Base-by-base conservation (phyloP, 1,284 basidiomycete genomes). In the Cryptococcus sp. region DNA sequence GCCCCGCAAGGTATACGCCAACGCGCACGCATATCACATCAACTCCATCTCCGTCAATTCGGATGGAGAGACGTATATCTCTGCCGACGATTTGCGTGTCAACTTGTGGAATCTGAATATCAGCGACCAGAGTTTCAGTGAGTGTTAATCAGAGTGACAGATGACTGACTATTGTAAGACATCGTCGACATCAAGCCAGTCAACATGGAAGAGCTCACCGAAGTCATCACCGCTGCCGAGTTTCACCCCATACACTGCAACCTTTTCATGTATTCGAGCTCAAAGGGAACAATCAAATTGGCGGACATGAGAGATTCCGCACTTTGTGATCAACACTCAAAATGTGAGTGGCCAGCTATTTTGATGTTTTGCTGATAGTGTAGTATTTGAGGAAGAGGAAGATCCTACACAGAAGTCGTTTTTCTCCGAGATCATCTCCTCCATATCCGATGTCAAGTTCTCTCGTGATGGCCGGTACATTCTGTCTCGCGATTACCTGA, bases 371-470 rank as follows among this genome's bases (percentile, higher is more conserved):
- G 50, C 55, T 55, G 20, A 51, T 25, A 10, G 20, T 68, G 60
- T 78, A 96, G 93, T 91, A 75, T 97, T 93, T 69, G 94, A 97
- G 78, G 96, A 99, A 78, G 95, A 98, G 71, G 96, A 99, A 78
- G 96, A 99, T 75, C 94, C 94, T 35, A 87, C 91, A 53, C 91
- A 91, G 68, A 91, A 96, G 68, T 98, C 96, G 2, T 99, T 99
- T 85, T 99, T 99, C 81, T 96, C 93, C n/a, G 96, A 99, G 81
- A 99, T 99, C 74, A 99, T 99, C 67, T 98, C 94, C 7, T 98
- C 95, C 52, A 98, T 99, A 74, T 98, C 96, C 47, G 96, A 99
- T 79, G 95, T 99, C 80, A 98, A 98, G 80, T 99, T 99, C 82
- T 95, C 92, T 64, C 88, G 88, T 59, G 96, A 99, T 71, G 96